Evolutionary conservation across 2,329 filamentous ascomycete genomes (phyloP).

Genomic region (Cephalotrichum gorgonifer): DNA sequence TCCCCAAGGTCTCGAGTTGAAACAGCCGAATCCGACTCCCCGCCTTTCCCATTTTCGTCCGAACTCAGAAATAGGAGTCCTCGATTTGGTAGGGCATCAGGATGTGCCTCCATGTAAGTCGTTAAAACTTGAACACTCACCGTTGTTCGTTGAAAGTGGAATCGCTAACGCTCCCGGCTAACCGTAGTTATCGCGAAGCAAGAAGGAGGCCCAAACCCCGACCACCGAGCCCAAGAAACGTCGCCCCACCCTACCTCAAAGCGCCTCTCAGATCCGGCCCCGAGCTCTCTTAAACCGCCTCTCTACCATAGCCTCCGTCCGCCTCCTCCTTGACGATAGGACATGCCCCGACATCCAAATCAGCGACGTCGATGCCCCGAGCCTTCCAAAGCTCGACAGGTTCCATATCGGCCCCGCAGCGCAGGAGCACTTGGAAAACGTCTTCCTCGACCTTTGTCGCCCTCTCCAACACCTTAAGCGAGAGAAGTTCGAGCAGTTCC

Average conservation of each 20-base stretch:
- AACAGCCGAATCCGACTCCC: not conserved
- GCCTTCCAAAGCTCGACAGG: not conserved
- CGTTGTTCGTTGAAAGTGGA: not conserved
- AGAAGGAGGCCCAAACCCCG: not conserved
- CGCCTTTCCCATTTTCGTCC: no score
- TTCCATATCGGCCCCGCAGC: not conserved
- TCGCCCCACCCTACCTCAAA: not conserved
- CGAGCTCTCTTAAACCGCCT: slow-evolving; percentile 3
- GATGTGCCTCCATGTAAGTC: not conserved
- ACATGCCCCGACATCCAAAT: not conserved
- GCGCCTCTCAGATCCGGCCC: not conserved
- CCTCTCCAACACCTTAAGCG: slow-evolving; percentile 2
- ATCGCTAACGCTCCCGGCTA: not conserved
- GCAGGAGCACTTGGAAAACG: not conserved
- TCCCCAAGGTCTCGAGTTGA: not conserved
- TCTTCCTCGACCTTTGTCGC: not conserved
- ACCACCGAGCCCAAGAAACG: not conserved
- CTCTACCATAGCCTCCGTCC: slow-evolving; percentile 5
- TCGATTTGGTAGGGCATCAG: not conserved
- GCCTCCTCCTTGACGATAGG: not conserved
- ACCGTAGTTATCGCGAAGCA: not conserved
- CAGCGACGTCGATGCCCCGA: not conserved
- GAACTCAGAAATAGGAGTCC: not conserved
- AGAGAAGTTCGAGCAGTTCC: slow-evolving; percentile 2
- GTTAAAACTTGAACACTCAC: not conserved